Base-by-base conservation (phyloP, 192 early-diverging fungal species). In the Coemansia sp. region DNA sequence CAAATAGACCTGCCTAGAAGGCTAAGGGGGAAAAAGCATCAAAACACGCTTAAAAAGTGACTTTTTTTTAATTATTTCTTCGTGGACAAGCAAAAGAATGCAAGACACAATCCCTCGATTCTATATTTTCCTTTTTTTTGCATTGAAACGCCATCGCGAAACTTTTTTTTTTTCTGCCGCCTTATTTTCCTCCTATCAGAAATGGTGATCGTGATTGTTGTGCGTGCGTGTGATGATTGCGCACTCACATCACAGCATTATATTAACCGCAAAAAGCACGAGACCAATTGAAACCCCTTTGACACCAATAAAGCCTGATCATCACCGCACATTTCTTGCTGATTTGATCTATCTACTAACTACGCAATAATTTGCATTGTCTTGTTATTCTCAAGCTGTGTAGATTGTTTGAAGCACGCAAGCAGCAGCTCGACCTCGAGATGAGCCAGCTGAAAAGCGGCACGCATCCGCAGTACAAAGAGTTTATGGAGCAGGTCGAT, bases 331-430 rank as follows among this genome's bases (percentile, higher is more conserved):
- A 55, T 7, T 7, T 9, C 15, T 55, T 17, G 53, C 20, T 22
- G 53, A 22, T 41, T 41, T 41, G 39, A 41, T 41, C 39, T 33
- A 59, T 28, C 22, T 28, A 28, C 22, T 28, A 28, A 28, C 22
- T 28, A 28, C 22, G 22, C 22, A 35, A 20, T 59, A 35, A 36
- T 36, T 58, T 28, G 5, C 56, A 0, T 33, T 36, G 8, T 28
- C 53, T 28, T 18, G 3, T 20, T 18, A 20, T 55, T 55, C 28
- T 0, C 53, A 14, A 9, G 9, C 28, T 48, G 9, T 39, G 20
- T 81, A 81, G 79, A 45, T 56, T 83, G 17, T 71, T 55, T 45
- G 80, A 83, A 20, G 80, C 76, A 8, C 73, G 70, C 66, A 72
- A 74, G 65, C 56, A 51, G 8, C 80, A 77, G 61, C 70, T 83